phyloP scores from a whole-genome alignment of 441 rosid genomes.

The Erysimum cheiri region DNA sequence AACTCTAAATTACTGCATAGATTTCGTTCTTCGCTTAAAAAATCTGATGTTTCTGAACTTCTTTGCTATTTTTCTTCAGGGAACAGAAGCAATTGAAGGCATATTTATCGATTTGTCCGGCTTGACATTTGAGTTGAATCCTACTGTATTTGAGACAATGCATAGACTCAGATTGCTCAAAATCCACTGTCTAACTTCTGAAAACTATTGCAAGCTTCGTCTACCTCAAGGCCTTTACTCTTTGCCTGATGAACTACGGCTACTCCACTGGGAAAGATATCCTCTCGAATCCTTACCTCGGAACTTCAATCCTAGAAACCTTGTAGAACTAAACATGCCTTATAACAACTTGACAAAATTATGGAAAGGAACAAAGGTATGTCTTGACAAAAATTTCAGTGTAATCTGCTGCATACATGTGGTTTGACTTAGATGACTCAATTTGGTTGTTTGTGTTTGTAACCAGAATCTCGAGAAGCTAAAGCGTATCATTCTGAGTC shows the following conservation, averaged over 20 bases:
- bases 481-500: slow-evolving; percentile 29
- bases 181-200: neutral
- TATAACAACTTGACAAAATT: slow-evolving; percentile 33
- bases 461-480: slow-evolving; percentile 36
- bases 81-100: slow-evolving; percentile 38
- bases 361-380: slow-evolving; percentile 46
- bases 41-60: neutral
- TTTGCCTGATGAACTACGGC: slow-evolving; percentile 42
- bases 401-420: neutral
- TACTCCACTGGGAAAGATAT: slow-evolving; percentile 42
- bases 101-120: slow-evolving; percentile 28
- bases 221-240: slow-evolving; percentile 1
- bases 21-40: neutral
- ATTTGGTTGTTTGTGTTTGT: slow-evolving; percentile 21
- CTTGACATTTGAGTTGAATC: neutral
- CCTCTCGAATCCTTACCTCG: slow-evolving; percentile 42
- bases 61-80: slow-evolving; percentile 20
- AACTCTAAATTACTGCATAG: neutral
- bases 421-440: neutral
- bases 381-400: neutral
- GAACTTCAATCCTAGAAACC: slow-evolving; percentile 29
- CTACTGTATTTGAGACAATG: slow-evolving; percentile 36
- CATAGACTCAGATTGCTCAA: slow-evolving; percentile 43
- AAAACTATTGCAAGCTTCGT: neutral
- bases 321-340: slow-evolving; percentile 42